Conservation (phyloP, 2,329 filamentous ascomycete genomes). For the Claviceps monticola region DNA sequence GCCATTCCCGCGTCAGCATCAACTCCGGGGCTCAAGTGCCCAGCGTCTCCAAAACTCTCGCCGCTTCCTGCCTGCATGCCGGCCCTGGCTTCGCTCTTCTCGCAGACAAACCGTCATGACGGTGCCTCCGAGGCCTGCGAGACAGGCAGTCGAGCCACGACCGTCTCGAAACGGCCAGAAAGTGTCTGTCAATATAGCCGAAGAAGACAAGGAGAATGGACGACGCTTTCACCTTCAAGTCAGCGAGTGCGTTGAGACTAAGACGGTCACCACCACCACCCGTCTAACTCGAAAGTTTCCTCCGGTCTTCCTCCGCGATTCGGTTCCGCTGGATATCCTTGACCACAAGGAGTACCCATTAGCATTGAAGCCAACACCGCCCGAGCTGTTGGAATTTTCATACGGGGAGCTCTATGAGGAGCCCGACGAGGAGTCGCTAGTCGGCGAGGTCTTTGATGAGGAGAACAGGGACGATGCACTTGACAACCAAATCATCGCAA, state of each 20-base stretch:
- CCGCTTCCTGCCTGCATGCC: constrained; percentile 7
- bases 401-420: constrained; percentile 42
- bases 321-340: constrained; percentile 54
- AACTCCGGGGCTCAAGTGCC: constrained; percentile 2
- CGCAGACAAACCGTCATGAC: constrained; percentile 19
- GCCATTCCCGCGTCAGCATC: background rate
- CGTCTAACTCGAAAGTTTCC: constrained; percentile 77
- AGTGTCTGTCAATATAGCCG: constrained; percentile 34
- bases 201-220: constrained; percentile 21
- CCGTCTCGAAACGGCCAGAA: constrained; percentile 23
- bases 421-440: constrained; percentile 7
- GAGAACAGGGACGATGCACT: constrained; percentile 11
- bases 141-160: constrained; percentile 24
- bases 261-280: constrained; percentile 77
- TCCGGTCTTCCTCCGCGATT: constrained; percentile 65
- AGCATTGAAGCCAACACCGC: constrained; percentile 68
- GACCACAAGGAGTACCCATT: constrained; percentile 86
- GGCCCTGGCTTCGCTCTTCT: constrained; percentile 5
- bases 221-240: constrained; percentile 41
- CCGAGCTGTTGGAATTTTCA: constrained; percentile 60
- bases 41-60: constrained; percentile 1
- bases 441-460: constrained; percentile 14
- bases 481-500: background rate
- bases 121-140: constrained; percentile 18
- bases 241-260: constrained; percentile 53